Percentiles rank a stretch among this genome's conserved stretches.
phyloP scores from a whole-genome alignment of 225 moss, liverwort and hornwort species.

The Bryum argenteum region DNA sequence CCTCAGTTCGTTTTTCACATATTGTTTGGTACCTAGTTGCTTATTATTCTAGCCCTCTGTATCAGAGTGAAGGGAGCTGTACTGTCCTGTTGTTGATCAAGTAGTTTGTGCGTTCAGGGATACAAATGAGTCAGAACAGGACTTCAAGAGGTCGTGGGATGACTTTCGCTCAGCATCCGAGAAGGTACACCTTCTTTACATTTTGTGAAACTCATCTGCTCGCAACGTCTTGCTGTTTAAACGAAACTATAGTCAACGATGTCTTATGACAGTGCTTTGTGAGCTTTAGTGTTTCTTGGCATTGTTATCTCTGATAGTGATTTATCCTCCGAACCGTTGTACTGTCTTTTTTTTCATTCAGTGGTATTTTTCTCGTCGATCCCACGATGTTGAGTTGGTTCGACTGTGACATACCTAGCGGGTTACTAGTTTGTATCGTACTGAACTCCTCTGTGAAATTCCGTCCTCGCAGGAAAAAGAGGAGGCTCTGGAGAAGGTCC shows the following conservation, averaged over 20 bases:
- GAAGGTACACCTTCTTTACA: conserved; percentile 45
- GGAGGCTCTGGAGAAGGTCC: conserved; percentile 88
- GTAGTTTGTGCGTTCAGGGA: conserved; percentile 39
- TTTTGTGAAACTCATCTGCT: conserved; percentile 3
- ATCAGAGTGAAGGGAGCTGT: conserved; percentile 11
- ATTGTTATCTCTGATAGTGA: conserved; percentile 1
- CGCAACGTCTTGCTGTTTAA: not conserved
- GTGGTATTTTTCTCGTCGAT: not conserved
- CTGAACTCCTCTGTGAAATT: conserved; percentile 21
- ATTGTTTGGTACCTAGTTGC: conserved; percentile 7
- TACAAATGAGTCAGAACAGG: conserved; percentile 81
- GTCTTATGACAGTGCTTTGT: conserved; percentile 2
- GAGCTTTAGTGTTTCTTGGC: not conserved
- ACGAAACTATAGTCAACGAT: not conserved
- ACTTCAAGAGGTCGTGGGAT: conserved; percentile 92
- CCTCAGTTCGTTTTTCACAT: not conserved
- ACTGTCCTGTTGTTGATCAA: conserved; percentile 15
- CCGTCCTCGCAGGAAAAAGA: conserved; percentile 71
- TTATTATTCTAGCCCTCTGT: conserved; percentile 11
- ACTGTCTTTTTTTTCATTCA: not conserved
- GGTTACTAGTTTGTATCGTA: not conserved
- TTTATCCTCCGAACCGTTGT: not conserved
- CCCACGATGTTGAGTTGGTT: conserved; percentile 1
- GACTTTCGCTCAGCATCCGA: conserved; percentile 82
- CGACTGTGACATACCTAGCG: not conserved